Percentiles rank a stretch among this genome's conserved stretches.
Conservation (phyloP, 2,329 filamentous ascomycete species). For the Talaromyces sp. region DNA sequence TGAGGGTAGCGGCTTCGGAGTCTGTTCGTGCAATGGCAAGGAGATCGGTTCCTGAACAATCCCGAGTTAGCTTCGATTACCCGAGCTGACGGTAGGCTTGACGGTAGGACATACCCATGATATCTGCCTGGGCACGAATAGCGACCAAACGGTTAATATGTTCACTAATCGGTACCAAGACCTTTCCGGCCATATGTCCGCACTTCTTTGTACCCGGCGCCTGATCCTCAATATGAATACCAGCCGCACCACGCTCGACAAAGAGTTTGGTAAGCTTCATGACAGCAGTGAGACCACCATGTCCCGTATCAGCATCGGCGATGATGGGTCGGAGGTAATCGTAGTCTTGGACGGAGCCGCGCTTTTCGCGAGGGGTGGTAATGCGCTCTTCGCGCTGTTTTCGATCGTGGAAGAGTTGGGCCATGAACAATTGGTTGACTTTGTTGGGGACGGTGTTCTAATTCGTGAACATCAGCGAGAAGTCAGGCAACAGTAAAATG, state of each 20-base stretch:
- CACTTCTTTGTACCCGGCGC: conserved; percentile 99
- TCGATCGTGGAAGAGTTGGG: conserved; percentile 98
- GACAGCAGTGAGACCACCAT: conserved; percentile 94
- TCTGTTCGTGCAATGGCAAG: conserved; percentile 91
- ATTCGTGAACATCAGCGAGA: not conserved
- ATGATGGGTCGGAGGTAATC: conserved; percentile 96
- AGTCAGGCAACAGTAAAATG: too few species aligned
- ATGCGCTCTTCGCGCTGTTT: conserved; percentile 97
- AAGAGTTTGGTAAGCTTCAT: conserved; percentile 99
- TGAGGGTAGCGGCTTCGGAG: conserved; percentile 94
- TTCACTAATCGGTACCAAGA: conserved; percentile 92
- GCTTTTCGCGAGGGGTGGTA: conserved; percentile 68
- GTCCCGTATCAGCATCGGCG: conserved; percentile 94
- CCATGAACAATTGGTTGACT: conserved; percentile 95
- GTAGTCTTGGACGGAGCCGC: conserved; percentile 70
- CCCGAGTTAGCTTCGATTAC: not conserved
- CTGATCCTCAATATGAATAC: conserved; percentile 98
- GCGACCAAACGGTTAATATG: conserved; percentile 97
- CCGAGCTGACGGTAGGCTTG: too few species aligned
- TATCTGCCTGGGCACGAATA: conserved; percentile 95
- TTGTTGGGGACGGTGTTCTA: conserved; percentile 98
- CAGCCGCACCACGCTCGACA: conserved; percentile 90
- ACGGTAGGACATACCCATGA: conserved; percentile 67
- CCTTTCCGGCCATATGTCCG: conserved; percentile 98
- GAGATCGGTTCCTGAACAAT: conserved; percentile 65